These are phyloP conservation scores for Plasmodium falciparum DNA, from an alignment of 169 alveolate species.

Conservation along the genomic window DNA sequence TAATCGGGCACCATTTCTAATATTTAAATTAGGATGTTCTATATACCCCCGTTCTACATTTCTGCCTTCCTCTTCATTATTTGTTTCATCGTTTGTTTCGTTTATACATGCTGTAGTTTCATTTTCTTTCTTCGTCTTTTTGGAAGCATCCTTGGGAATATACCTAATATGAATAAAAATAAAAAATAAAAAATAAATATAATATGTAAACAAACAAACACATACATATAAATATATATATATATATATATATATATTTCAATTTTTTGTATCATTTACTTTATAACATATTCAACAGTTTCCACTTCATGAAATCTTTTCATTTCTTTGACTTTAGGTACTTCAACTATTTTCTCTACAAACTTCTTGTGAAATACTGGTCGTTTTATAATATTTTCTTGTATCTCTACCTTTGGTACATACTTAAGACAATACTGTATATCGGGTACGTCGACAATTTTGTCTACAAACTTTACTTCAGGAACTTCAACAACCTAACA, in stretches of 20 bases:
- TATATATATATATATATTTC: not conserved
- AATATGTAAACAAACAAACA: not conserved
- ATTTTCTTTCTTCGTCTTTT: not conserved
- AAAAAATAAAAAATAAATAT: not conserved
- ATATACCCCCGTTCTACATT: not conserved
- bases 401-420: conserved; percentile 87
- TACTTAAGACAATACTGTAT: conserved; percentile 85
- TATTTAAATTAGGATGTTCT: not conserved
- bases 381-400: conserved; percentile 86
- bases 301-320: conserved; percentile 84
- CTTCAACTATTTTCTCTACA: conserved; percentile 89
- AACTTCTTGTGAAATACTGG: conserved; percentile 85
- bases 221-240: not conserved
- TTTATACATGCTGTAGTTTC: not conserved
- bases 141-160: conserved; percentile 77
- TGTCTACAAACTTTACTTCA: conserved; percentile 87
- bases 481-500: conserved; percentile 87
- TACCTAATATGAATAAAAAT: conserved; percentile 69
- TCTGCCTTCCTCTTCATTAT: not conserved
- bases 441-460: conserved; percentile 87
- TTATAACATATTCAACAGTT: conserved; percentile 83
- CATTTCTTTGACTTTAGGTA: conserved; percentile 83
- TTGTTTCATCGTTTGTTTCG: not conserved
- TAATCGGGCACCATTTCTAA: conserved; percentile 28
- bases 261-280: conserved; percentile 56